These are phyloP conservation scores for Zizania latifolia DNA, from an alignment of 176 grass and related monocot species.

Conservation along the genomic window DNA sequence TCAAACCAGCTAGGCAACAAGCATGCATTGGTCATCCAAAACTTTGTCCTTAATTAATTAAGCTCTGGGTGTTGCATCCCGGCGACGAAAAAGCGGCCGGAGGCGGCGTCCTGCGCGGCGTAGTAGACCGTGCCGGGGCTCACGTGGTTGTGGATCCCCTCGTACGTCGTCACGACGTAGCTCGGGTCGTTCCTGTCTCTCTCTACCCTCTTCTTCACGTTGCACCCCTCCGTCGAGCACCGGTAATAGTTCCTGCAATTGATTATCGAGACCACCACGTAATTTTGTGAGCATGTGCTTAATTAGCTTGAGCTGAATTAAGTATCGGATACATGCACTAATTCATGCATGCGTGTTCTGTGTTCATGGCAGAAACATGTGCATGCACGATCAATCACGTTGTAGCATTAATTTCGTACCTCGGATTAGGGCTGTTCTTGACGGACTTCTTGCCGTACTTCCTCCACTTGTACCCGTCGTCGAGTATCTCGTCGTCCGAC, in stretches of 20 bases:
- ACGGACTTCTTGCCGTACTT: slow-evolving; percentile 77
- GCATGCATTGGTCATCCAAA: neutral
- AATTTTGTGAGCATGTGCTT: neutral
- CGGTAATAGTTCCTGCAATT: slow-evolving; percentile 78
- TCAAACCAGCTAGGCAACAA: neutral
- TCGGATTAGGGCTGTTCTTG: slow-evolving; percentile 71
- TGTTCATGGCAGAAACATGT: too few species aligned
- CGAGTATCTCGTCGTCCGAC: slow-evolving; percentile 53
- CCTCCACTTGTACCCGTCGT: slow-evolving; percentile 73
- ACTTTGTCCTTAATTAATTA: neutral
- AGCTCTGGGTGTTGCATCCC: slow-evolving; percentile 33
- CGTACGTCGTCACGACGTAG: slow-evolving; percentile 83
- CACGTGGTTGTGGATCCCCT: slow-evolving; percentile 79
- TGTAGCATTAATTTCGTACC: too few species aligned
- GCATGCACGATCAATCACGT: too few species aligned
- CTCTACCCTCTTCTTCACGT: slow-evolving; percentile 93
- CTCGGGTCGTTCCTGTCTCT: slow-evolving; percentile 63
- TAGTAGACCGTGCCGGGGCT: slow-evolving; percentile 62
- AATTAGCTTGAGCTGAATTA: too few species aligned
- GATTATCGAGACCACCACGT: neutral
- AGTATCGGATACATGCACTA: too few species aligned
- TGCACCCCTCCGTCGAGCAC: slow-evolving; percentile 83
- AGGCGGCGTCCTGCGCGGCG: slow-evolving; percentile 51
- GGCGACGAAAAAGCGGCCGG: slow-evolving; percentile 73
- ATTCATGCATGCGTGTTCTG: too few species aligned